Evolutionary conservation across 2,329 filamentous ascomycete species (phyloP).

Genomic region (Diaporthe helianthi): DNA sequence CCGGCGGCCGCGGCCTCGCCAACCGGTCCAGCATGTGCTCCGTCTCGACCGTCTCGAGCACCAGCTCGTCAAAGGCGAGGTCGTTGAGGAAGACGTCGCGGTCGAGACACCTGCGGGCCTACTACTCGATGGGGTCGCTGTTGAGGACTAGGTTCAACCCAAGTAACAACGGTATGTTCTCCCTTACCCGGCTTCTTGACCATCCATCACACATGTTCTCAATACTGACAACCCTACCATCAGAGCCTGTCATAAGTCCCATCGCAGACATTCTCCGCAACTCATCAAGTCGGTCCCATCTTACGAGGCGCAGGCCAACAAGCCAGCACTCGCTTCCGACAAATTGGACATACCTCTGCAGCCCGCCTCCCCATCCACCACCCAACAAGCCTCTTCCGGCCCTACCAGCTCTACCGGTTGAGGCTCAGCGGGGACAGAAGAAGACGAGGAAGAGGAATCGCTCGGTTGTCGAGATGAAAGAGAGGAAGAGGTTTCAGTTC

Average conservation of each 20-base stretch:
- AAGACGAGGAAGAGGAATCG: slow-evolving; percentile 18
- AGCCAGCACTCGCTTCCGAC: slow-evolving; percentile 20
- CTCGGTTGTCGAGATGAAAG: slow-evolving; percentile 21
- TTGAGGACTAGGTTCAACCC: slow-evolving; percentile 2
- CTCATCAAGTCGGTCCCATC: not conserved
- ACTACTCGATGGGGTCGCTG: slow-evolving; percentile 31
- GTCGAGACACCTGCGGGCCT: slow-evolving; percentile 32
- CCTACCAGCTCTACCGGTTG: slow-evolving; percentile 10
- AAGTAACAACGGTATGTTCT: not conserved
- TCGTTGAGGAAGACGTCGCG: slow-evolving; percentile 30
- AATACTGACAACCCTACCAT: not conserved
- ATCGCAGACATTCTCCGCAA: slow-evolving; percentile 18
- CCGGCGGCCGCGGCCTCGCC: slow-evolving; percentile 3
- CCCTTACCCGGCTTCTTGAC: not conserved
- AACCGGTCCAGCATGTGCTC: slow-evolving; percentile 31
- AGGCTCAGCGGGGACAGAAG: not conserved
- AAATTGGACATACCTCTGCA: slow-evolving; percentile 17
- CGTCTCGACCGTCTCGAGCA: slow-evolving; percentile 21
- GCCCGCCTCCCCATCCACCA: slow-evolving; percentile 18
- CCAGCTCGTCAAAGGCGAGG: slow-evolving; percentile 22
- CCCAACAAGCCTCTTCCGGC: slow-evolving; percentile 25
- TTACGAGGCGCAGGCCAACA: not conserved
- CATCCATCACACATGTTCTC: fast-evolving
- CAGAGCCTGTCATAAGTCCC: slow-evolving; percentile 5
- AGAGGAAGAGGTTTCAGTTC: slow-evolving; percentile 25